These are phyloP conservation scores for Cladosporium sp. DNA, from an alignment of 2,329 filamentous ascomycete genomes.

Conservation along the genomic window DNA sequence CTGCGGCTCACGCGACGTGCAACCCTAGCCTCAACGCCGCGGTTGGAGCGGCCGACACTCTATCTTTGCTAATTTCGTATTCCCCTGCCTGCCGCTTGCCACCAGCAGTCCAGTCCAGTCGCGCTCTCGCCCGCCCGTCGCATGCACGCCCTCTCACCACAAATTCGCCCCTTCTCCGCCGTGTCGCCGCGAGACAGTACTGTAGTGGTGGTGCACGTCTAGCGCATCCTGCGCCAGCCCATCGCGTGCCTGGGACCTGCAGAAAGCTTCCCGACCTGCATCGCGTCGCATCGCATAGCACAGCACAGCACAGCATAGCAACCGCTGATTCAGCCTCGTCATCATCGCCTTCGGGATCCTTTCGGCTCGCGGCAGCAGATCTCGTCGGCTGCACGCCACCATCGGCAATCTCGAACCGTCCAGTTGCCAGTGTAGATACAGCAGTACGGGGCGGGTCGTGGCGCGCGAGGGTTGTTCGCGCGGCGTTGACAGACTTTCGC, in stretches of 20 bases:
- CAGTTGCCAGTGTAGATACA: too few relatives aligned
- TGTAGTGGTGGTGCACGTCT: not conserved
- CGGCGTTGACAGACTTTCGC: too few relatives aligned
- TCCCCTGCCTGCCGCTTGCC: not conserved
- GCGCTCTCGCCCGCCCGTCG: not conserved
- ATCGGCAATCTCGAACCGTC: too few relatives aligned
- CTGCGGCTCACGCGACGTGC: not conserved
- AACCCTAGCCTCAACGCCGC: constrained; percentile 7
- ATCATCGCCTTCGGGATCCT: not conserved
- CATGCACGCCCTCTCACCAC: not conserved
- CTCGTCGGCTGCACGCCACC: too few relatives aligned
- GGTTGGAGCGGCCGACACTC: constrained; percentile 3
- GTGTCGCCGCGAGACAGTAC: not conserved
- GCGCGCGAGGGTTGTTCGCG: too few relatives aligned
- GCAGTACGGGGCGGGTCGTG: too few relatives aligned
- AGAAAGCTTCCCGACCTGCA: constrained; percentile 1
- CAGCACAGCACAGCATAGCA: not conserved
- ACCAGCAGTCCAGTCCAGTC: too few relatives aligned
- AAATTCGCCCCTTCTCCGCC: not conserved
- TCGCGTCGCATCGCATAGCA: too few relatives aligned
- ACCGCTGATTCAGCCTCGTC: constrained; percentile 8
- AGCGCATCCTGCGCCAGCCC: not conserved
- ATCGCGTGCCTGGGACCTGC: constrained; percentile 9
- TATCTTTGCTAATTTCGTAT: constrained; percentile 1
- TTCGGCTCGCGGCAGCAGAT: too few relatives aligned